A percentile compares a stretch with the other conserved stretches of the same genome.
These are phyloP conservation scores for Chaetomium sp. DNA, from an alignment of 2,329 filamentous ascomycete species.

Conservation along the genomic window DNA sequence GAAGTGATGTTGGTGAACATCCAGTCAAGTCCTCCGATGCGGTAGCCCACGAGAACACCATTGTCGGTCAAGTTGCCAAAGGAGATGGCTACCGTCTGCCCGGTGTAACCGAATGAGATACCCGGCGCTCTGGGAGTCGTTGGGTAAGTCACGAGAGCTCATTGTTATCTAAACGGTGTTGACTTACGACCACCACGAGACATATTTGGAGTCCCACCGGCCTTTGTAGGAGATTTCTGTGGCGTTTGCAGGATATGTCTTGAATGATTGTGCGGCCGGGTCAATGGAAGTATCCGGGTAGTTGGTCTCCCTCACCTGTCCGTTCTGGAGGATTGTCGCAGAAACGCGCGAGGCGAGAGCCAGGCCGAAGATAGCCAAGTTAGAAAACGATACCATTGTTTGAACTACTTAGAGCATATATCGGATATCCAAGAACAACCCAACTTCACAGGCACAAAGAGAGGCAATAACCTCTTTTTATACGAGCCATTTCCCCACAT, in stretches of 20 bases:
- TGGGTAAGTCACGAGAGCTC: constrained; percentile 3
- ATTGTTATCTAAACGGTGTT: neutral
- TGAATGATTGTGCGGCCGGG: constrained; percentile 28
- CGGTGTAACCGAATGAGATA: constrained; percentile 50
- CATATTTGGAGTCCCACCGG: constrained; percentile 53
- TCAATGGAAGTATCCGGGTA: constrained; percentile 37
- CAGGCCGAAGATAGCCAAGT: constrained; percentile 19
- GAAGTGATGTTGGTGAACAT: constrained; percentile 54
- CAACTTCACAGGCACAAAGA: neutral
- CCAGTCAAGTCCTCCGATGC: constrained; percentile 54
- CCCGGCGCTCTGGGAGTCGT: constrained; percentile 38
- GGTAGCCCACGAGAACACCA: constrained; percentile 49
- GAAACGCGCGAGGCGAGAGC: constrained; percentile 18
- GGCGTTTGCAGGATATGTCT: constrained; percentile 44
- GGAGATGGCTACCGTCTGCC: constrained; percentile 44
- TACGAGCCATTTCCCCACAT: neutral
- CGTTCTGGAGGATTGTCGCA: constrained; percentile 35
- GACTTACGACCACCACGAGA: constrained; percentile 55
- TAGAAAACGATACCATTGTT: constrained; percentile 15
- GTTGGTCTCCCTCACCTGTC: constrained; percentile 35
- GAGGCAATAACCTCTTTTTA: neutral
- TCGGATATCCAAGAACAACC: neutral
- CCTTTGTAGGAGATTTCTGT: constrained; percentile 55
- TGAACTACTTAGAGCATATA: neutral
- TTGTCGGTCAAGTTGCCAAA: constrained; percentile 47